phyloP scores from a whole-genome alignment of 805 yeast species.

The Candida qinlingensis region DNA sequence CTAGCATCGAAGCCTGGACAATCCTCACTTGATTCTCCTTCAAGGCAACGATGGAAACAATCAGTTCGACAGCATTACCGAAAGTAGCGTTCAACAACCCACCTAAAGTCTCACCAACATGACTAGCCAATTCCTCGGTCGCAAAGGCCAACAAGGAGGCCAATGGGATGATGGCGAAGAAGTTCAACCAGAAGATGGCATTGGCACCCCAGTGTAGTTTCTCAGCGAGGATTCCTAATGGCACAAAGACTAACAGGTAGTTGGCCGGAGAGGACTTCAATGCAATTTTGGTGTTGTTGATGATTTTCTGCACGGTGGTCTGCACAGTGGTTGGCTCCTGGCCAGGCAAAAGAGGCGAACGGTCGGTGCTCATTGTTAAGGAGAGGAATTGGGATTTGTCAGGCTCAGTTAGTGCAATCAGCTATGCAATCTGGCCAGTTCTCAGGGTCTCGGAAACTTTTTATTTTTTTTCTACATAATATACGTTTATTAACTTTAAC shows the following conservation, averaged over 20 bases:
- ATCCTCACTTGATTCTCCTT: conserved; percentile 82
- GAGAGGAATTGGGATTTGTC: no score
- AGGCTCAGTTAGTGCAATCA: no score
- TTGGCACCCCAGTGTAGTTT: conserved; percentile 46
- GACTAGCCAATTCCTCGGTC: conserved; percentile 85
- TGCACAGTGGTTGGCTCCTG: neutral
- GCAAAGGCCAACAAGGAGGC: conserved; percentile 89
- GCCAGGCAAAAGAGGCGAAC: conserved; percentile 10
- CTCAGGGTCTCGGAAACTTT: no score
- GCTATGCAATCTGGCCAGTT: no score
- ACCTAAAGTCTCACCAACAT: conserved; percentile 88
- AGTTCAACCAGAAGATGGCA: conserved; percentile 65
- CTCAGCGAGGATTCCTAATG: conserved; percentile 80
- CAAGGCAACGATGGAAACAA: conserved; percentile 88
- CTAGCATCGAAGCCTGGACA: conserved; percentile 97
- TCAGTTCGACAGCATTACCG: conserved; percentile 96
- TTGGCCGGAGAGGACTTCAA: conserved; percentile 67
- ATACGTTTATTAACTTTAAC: no score
- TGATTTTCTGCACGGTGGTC: conserved; percentile 4
- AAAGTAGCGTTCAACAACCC: conserved; percentile 94
- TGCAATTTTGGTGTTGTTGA: conserved; percentile 25
- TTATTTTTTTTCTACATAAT: no score
- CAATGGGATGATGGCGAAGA: conserved; percentile 85
- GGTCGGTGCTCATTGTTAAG: conserved; percentile 2
- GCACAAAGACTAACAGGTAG: conserved; percentile 75